phyloP scores from a whole-genome alignment of 345 rosid species.

The Gossypium rotundifolium region DNA sequence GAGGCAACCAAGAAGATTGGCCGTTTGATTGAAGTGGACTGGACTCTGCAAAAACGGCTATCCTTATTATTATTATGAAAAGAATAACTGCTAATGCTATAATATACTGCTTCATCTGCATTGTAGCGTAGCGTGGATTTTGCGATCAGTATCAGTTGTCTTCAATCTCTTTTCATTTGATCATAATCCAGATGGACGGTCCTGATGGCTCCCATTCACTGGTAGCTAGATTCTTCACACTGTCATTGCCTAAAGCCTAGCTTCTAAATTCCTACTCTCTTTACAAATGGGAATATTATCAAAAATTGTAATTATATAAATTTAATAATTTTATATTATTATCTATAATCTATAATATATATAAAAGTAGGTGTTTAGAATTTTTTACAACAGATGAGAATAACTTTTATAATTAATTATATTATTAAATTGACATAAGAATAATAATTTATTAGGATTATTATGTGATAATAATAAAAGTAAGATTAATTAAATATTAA shows the following conservation, averaged over 20 bases:
- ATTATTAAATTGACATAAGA: no score
- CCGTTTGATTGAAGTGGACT: conserved; percentile 23
- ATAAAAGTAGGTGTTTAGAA: background rate
- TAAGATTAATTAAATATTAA: no score
- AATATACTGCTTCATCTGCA: background rate
- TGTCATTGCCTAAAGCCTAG: background rate
- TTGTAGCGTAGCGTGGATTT: conserved; percentile 14
- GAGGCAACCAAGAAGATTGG: conserved; percentile 21
- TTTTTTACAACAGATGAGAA: no score
- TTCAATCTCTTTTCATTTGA: background rate
- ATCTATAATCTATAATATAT: no score
- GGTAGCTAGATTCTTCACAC: background rate
- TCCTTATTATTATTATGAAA: background rate
- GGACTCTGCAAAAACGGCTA: conserved; percentile 19
- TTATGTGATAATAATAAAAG: no score
- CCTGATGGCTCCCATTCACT: conserved; percentile 7
- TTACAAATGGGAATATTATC: no score
- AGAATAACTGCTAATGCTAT: background rate
- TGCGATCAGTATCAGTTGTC: conserved; percentile 4
- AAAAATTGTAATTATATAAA: no score
- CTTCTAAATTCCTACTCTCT: no score
- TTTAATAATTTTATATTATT: no score
- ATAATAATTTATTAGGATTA: no score
- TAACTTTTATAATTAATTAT: no score
- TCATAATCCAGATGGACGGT: conserved; percentile 14